Evolutionary conservation across 2,329 filamentous ascomycete species (phyloP), one percentile per base, ranked within the genome.

Genomic region (Ophiostoma quercus): DNA sequence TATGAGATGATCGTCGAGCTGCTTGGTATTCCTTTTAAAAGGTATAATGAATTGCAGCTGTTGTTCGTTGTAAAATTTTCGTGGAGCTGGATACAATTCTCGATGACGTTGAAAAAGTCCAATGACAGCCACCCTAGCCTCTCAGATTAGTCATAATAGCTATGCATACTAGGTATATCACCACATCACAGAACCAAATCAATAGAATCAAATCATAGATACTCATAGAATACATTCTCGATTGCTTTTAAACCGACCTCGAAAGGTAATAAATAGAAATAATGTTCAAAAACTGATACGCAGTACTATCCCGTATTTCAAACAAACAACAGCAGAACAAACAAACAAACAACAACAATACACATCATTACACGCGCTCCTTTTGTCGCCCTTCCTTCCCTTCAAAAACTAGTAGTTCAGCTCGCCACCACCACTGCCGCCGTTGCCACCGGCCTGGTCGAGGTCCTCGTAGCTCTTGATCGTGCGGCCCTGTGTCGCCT

Each of bases 401-500:
- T 29, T 29, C 25, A 1, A 22, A 66, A 66, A 11, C 22, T 19
- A 98, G 77, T 98, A 98, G 80, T 98, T 96, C 76, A 98, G 82
- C 81, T 97, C 94, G 37, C 92, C 91, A 57, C 90, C 88, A 12
- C 90, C 92, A 43, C 86, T 84, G 19, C 89, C 87, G 47, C 90
- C 92, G 47, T 86, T 84, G 16, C 89, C 87, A 51, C 88, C 88
- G 71, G 90, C 90, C 65, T 96, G 94, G 81, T 99, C 95, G 32
- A 99, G 83, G 77, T 99, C 95, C 79, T 99, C 96, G 77, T 99
- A 99, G 79, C 92, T 97, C 85, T 96, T 97, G 74, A 99, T 82
- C 72, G 92, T 97, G 70, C 95, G 88, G 5, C 95, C 95, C 74
- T 96, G 92, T 0, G 96, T 93, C 12, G 95, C 94, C 79, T 98